A percentile compares a stretch with the other conserved stretches of the same genome.
phyloP scores from a whole-genome alignment of 2,329 filamentous ascomycete genomes.

The Fusarium praegraminearum region DNA sequence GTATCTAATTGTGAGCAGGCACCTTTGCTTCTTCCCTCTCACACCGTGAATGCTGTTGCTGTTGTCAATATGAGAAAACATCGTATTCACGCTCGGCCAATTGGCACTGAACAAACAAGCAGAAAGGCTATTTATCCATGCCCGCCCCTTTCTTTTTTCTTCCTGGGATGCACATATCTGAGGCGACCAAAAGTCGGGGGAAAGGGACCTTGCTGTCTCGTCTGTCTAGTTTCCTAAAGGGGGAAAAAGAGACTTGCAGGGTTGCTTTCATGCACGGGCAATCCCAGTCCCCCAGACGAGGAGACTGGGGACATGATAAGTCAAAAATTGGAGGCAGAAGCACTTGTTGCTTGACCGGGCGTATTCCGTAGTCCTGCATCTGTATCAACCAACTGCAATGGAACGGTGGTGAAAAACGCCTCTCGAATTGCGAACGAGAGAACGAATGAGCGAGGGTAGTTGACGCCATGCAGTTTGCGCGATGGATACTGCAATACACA shows the following conservation, averaged over 20 bases:
- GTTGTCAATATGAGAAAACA: conserved; percentile 17
- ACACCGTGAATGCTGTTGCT: conserved; percentile 1
- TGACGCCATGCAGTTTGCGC: conserved; percentile 40
- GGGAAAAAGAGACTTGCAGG: conserved; percentile 20
- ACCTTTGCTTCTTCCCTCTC: conserved; percentile 18
- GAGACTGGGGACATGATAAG: conserved; percentile 12
- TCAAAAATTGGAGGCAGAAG: conserved; percentile 5
- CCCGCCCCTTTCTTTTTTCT: conserved; percentile 13
- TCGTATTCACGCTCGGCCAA: conserved; percentile 16
- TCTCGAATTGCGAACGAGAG: conserved; percentile 38
- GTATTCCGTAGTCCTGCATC: background rate
- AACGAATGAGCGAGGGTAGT: conserved; percentile 37
- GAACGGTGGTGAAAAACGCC: conserved; percentile 2
- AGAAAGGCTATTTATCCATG: conserved; percentile 14
- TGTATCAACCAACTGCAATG: background rate
- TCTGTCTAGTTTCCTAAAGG: conserved; percentile 25
- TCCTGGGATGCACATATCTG: background rate
- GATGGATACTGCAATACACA: background rate
- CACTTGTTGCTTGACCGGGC: conserved; percentile 13
- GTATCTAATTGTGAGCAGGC: background rate
- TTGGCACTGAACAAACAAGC: background rate
- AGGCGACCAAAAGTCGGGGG: conserved; percentile 21
- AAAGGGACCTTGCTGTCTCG: background rate
- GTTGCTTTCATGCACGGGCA: conserved; percentile 8
- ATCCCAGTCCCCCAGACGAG: background rate